Evolutionary conservation across 768 basidiomycete genomes (phyloP).

Genomic region (Pleurotus citrinopileatus): DNA sequence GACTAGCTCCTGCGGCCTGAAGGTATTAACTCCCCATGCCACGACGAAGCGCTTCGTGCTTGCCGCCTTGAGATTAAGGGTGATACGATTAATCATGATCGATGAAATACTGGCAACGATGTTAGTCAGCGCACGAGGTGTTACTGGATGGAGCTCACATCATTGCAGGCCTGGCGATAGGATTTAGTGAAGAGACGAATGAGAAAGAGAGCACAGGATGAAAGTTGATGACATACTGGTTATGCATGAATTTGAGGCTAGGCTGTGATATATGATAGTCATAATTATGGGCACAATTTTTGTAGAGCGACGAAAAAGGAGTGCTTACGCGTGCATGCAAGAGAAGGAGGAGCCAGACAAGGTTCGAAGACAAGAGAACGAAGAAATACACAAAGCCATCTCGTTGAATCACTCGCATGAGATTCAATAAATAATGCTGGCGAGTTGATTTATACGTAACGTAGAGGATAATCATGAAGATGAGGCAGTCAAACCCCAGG

Average conservation of each 20-base stretch:
- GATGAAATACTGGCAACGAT: conserved; percentile 14
- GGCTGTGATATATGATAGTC: neutral
- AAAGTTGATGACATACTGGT: conserved; percentile 8
- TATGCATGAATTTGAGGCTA: conserved; percentile 10
- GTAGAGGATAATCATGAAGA: conserved; percentile 13
- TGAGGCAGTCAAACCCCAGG: conserved; percentile 18
- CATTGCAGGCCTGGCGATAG: conserved; percentile 11
- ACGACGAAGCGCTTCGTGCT: conserved; percentile 3
- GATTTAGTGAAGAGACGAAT: too few species aligned
- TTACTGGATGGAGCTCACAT: conserved; percentile 10
- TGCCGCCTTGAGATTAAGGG: conserved; percentile 16
- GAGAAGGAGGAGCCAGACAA: conserved; percentile 17
- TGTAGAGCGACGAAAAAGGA: neutral
- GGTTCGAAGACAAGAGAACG: conserved; percentile 19
- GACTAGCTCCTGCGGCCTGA: neutral
- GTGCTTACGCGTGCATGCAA: conserved; percentile 15
- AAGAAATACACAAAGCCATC: conserved; percentile 20
- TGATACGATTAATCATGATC: conserved; percentile 20
- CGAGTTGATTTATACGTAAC: neutral
- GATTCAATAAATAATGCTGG: neutral
- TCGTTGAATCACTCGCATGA: conserved; percentile 12
- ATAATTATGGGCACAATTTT: neutral
- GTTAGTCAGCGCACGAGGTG: neutral
- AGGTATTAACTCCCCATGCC: conserved; percentile 14
- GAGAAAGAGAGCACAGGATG: neutral